These are phyloP conservation scores for Cadophora sp. DNA, from an alignment of 2,329 filamentous ascomycete genomes.

Conservation along the genomic window DNA sequence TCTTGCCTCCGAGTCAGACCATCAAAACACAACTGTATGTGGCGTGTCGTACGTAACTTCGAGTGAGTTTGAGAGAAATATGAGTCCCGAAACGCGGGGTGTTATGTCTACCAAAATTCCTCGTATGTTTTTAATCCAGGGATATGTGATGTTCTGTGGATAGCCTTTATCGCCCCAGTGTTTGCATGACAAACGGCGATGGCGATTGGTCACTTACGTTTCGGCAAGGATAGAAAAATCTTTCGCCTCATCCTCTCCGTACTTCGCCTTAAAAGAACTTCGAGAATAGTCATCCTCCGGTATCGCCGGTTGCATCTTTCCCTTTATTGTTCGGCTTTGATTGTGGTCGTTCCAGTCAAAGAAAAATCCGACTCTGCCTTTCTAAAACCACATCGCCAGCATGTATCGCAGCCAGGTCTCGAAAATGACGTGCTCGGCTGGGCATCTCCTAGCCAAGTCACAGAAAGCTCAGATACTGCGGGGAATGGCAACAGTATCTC, in stretches of 20 bases:
- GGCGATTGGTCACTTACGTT: background rate
- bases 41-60: background rate
- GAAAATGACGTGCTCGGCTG: background rate
- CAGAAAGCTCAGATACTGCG: conserved; percentile 2
- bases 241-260: background rate
- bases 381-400: background rate
- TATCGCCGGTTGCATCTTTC: background rate
- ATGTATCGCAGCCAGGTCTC: conserved; percentile 13
- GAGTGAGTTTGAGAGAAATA: background rate
- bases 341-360: background rate
- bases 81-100: background rate
- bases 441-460: background rate
- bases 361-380: background rate
- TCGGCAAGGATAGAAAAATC: background rate
- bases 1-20: no score
- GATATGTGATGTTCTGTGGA: background rate
- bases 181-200: background rate
- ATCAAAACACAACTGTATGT: background rate
- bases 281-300: background rate
- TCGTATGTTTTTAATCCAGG: background rate
- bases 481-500: conserved; percentile 40
- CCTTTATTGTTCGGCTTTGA: background rate
- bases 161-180: background rate
- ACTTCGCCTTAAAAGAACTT: background rate
- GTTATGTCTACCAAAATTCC: background rate